These are phyloP conservation scores for Wallacemonas sp. DNA, from an alignment of 208 protist genomes.

Conservation along the genomic window DNA sequence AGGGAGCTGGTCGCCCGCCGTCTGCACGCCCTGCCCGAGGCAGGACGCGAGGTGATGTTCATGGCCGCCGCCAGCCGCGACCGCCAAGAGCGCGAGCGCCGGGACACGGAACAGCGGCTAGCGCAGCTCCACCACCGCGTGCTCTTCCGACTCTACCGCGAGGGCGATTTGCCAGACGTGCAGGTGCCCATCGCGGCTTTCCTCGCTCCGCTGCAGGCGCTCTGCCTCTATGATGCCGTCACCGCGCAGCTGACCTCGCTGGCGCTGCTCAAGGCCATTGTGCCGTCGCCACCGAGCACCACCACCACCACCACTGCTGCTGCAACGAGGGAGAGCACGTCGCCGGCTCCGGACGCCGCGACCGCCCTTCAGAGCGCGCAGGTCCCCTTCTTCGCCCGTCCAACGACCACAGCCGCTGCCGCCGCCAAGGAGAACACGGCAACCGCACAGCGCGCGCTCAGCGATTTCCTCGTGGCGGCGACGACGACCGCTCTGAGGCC, in stretches of 20 bases:
- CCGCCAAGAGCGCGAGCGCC: conserved; percentile 15
- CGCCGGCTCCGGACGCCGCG: too few species aligned
- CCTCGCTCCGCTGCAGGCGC: conserved; percentile 75
- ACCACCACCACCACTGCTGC: too few species aligned
- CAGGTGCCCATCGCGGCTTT: conserved; percentile 75
- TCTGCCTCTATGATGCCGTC: conserved; percentile 54
- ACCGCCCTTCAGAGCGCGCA: too few species aligned
- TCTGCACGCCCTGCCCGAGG: conserved; percentile 17
- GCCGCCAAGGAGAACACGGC: neutral
- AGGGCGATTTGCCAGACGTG: conserved; percentile 85
- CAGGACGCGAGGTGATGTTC: conserved; percentile 2
- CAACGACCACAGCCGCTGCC: neutral
- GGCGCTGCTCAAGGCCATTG: conserved; percentile 14
- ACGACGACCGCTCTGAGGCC: neutral
- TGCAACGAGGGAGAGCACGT: too few species aligned
- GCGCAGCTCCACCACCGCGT: conserved; percentile 17
- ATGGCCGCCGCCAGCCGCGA: conserved; percentile 20
- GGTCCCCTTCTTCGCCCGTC: too few species aligned
- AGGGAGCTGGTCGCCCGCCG: conserved; percentile 6
- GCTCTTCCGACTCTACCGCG: conserved; percentile 45
- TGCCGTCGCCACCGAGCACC: too few species aligned
- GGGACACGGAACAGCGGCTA: conserved; percentile 10
- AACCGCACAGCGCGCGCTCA: neutral
- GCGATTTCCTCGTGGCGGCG: neutral
- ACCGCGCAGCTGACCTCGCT: conserved; percentile 41